A percentile compares a stretch with the other conserved stretches of the same genome.
phyloP scores from a whole-genome alignment of 768 basidiomycete species.

The Tephrocybe sp. region DNA sequence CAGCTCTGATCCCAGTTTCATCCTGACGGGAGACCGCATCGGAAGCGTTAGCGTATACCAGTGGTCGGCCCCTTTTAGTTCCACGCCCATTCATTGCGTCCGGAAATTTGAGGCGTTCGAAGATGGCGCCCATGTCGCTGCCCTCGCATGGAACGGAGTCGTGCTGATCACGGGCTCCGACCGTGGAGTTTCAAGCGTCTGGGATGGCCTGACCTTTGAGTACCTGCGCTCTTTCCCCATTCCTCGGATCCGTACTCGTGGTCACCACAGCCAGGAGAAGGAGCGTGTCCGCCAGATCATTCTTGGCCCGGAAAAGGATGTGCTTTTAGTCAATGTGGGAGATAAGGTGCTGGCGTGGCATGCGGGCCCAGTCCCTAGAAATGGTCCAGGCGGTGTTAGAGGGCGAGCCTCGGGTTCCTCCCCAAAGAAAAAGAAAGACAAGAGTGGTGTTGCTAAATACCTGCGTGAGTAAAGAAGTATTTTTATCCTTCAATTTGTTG shows the following conservation, averaged over 20 bases:
- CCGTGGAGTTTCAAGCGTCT: slow-evolving; percentile 56
- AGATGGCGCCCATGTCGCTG: slow-evolving; percentile 59
- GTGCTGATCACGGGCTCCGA: slow-evolving; percentile 68
- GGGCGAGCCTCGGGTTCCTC: slow-evolving; percentile 23
- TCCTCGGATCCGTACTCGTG: slow-evolving; percentile 27
- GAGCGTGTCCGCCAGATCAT: slow-evolving; percentile 57
- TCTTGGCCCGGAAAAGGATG: slow-evolving; percentile 49
- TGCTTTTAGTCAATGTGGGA: slow-evolving; percentile 60
- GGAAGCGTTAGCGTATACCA: slow-evolving; percentile 67
- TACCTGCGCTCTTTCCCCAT: slow-evolving; percentile 58
- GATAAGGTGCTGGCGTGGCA: slow-evolving; percentile 69
- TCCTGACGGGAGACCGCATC: slow-evolving; percentile 64
- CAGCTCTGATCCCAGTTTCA: slow-evolving; percentile 39
- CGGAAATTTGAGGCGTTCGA: slow-evolving; percentile 62
- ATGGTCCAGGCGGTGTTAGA: slow-evolving; percentile 32
- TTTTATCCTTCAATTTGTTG: slow-evolving; percentile 5
- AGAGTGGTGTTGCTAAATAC: slow-evolving; percentile 37
- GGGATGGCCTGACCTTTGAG: slow-evolving; percentile 66
- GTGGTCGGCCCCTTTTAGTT: slow-evolving; percentile 31
- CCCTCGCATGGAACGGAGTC: slow-evolving; percentile 60
- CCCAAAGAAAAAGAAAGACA: slow-evolving; percentile 36
- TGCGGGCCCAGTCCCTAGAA: slow-evolving; percentile 44
- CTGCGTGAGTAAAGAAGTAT: slow-evolving; percentile 37
- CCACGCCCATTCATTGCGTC: slow-evolving; percentile 28
- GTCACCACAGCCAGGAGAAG: slow-evolving; percentile 26